Evolutionary conservation across 805 yeast genomes (phyloP).

Genomic region (Metschnikowia orientalis): DNA sequence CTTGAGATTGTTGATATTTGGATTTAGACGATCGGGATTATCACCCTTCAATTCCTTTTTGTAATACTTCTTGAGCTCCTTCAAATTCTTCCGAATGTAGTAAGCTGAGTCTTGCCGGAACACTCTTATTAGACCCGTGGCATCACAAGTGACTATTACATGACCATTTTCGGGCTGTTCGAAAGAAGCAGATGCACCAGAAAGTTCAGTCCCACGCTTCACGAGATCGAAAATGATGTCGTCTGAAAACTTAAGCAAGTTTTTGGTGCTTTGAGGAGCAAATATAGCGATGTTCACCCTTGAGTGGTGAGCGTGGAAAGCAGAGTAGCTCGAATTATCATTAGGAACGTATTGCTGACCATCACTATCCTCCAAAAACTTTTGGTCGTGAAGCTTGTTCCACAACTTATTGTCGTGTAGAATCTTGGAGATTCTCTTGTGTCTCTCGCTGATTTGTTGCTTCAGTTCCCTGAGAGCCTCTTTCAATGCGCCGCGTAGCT

Average conservation of each 20-base stretch:
- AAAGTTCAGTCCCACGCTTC: conserved; percentile 19
- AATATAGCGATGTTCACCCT: conserved; percentile 71
- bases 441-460: conserved; percentile 30
- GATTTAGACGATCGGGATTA: conserved; percentile 2
- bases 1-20: conserved; percentile 3
- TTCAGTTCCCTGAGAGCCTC: conserved; percentile 34
- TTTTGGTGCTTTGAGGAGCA: conserved; percentile 69
- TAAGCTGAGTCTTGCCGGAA: conserved; percentile 77
- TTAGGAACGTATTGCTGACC: conserved; percentile 27
- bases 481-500: conserved; percentile 30
- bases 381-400: conserved; percentile 22
- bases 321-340: conserved; percentile 58
- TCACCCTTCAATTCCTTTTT: conserved; percentile 3
- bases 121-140: conserved; percentile 65
- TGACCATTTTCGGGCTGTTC: conserved; percentile 23
- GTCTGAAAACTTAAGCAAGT: conserved; percentile 63
- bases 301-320: conserved; percentile 74
- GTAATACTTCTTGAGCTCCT: conserved; percentile 10
- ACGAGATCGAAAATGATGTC: conserved; percentile 71
- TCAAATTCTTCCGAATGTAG: conserved; percentile 24
- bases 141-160: conserved; percentile 75
- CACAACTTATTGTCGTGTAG: conserved; percentile 27
- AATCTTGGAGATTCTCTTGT: conserved; percentile 25
- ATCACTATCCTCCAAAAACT: conserved; percentile 23
- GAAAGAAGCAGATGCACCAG: conserved; percentile 7